Conservation (phyloP, 257 asterid genomes). For the Solanum pinnatisectum region DNA sequence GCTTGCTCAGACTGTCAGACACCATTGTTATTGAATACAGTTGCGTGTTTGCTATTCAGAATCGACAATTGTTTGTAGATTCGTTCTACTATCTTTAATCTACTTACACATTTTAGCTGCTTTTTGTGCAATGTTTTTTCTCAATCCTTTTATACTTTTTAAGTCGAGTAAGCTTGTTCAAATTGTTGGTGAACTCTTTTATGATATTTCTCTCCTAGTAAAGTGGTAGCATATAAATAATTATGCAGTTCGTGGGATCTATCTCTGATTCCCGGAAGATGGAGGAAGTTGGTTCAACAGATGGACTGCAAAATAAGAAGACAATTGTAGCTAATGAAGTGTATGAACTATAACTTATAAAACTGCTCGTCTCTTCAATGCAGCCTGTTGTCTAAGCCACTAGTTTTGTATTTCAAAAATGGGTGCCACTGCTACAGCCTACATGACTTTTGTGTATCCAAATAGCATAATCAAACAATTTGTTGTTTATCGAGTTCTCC, state of each 20-base stretch:
- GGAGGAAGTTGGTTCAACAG: neutral
- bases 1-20: neutral
- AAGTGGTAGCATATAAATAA: neutral
- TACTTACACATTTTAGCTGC: neutral
- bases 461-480: neutral
- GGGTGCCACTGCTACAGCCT: neutral
- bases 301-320: neutral
- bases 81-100: neutral
- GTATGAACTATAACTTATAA: neutral
- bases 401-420: neutral
- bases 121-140: neutral
- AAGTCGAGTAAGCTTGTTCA: neutral
- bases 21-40: neutral
- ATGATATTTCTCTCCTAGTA: neutral
- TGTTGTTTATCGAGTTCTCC: neutral
- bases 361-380: neutral
- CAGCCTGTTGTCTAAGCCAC: neutral
- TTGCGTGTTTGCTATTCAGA: neutral
- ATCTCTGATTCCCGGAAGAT: neutral
- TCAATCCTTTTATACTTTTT: neutral
- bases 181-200: neutral
- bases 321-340: neutral
- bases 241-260: neutral
- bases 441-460: neutral
- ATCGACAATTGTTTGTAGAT: neutral